phyloP scores from a whole-genome alignment of 2,329 filamentous ascomycete species.

The Trichoderma cornu-damae region DNA sequence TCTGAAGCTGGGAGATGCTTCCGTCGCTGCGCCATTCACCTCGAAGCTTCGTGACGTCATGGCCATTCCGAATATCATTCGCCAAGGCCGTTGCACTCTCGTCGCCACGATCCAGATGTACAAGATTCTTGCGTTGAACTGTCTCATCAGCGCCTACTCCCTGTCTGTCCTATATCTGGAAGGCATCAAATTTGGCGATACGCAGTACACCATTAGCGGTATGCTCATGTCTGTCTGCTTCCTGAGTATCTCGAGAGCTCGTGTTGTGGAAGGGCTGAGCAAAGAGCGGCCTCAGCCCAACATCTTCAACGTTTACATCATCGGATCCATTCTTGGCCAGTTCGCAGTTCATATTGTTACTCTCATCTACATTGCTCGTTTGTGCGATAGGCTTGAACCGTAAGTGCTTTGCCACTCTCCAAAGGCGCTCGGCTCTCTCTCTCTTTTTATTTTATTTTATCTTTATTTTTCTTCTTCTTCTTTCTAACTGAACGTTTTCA shows the following conservation, averaged over 20 bases:
- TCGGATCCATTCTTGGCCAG: conserved; percentile 93
- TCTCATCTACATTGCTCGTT: conserved; percentile 86
- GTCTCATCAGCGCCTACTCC: conserved; percentile 95
- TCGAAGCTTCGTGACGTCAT: conserved; percentile 96
- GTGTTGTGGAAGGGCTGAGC: conserved; percentile 88
- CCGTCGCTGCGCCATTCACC: conserved; percentile 93
- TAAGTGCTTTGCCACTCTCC: conserved; percentile 45
- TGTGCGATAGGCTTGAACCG: conserved; percentile 81
- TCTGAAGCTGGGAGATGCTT: conserved; percentile 95
- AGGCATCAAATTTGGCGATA: conserved; percentile 98
- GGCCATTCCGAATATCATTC: conserved; percentile 96
- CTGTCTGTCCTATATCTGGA: conserved; percentile 93
- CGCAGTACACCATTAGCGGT: conserved; percentile 95
- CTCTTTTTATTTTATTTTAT: not conserved
- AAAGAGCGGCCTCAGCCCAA: conserved; percentile 97
- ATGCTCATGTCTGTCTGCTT: conserved; percentile 99
- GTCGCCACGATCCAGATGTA: conserved; percentile 99
- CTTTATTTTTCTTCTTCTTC: too few species aligned
- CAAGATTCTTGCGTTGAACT: conserved; percentile 97
- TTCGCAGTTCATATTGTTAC: conserved; percentile 95
- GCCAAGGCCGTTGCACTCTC: conserved; percentile 93
- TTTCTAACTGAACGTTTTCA: not conserved
- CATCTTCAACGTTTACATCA: conserved; percentile 99
- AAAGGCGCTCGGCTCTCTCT: conserved; percentile 25
- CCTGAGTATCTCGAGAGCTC: conserved; percentile 94